phyloP scores from a whole-genome alignment of 768 basidiomycete species.

The Boletus subcaerulescens region DNA sequence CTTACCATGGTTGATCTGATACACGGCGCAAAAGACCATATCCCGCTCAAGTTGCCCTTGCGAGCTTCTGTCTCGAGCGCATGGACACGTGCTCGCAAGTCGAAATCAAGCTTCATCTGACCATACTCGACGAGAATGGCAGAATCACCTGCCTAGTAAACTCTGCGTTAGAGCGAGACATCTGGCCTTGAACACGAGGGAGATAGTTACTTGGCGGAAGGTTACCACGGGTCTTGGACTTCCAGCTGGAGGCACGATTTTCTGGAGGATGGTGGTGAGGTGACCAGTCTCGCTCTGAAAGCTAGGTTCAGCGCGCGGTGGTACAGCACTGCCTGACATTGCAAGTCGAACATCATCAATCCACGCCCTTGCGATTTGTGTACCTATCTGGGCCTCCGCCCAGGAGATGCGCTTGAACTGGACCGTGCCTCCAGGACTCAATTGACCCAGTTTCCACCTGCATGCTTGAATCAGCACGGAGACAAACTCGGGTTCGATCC shows the following conservation, averaged over 20 bases:
- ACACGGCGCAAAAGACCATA: slow-evolving; percentile 46
- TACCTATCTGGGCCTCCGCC: slow-evolving; percentile 34
- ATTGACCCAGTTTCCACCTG: slow-evolving; percentile 70
- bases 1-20: slow-evolving; percentile 59
- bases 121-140: slow-evolving; percentile 66
- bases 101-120: slow-evolving; percentile 48
- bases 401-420: slow-evolving; percentile 51
- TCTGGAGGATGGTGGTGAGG: slow-evolving; percentile 13
- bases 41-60: slow-evolving; percentile 31
- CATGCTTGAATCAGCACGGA: background rate
- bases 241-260: background rate
- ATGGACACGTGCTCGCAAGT: slow-evolving; percentile 56
- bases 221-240: slow-evolving; percentile 35
- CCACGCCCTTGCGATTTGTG: slow-evolving; percentile 29
- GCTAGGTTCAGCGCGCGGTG: background rate
- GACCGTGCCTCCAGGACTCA: slow-evolving; percentile 54
- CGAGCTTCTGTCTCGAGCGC: slow-evolving; percentile 45
- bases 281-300: background rate
- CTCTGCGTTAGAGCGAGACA: background rate
- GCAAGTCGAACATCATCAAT: slow-evolving; percentile 22
- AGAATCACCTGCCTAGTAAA: slow-evolving; percentile 55
- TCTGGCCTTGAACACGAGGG: background rate
- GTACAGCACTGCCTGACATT: background rate
- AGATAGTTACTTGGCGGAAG: slow-evolving; percentile 50
- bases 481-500: background rate